Conservation (phyloP, 1,284 basidiomycete species). For the Fistulinella cinereoalba region DNA sequence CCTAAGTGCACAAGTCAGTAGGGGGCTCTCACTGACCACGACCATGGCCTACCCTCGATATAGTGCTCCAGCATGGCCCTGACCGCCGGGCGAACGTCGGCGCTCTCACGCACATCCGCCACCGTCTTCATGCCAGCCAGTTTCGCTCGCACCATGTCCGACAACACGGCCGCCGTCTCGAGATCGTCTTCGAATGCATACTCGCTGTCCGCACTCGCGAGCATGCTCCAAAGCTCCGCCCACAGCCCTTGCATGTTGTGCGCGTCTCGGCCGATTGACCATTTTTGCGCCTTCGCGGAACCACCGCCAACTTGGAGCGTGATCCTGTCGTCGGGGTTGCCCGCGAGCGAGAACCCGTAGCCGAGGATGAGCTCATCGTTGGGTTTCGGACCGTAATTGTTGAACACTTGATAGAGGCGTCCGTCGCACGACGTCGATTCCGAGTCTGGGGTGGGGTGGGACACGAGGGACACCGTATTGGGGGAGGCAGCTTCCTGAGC, state of each 20-base stretch:
- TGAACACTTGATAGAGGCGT: conserved; percentile 62
- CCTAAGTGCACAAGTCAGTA: conserved; percentile 27
- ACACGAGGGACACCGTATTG: conserved; percentile 39
- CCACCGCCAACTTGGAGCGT: conserved; percentile 68
- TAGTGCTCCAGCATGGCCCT: conserved; percentile 56
- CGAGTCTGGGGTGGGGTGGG: conserved; percentile 4
- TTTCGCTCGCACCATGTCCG: conserved; percentile 60
- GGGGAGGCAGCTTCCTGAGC: neutral
- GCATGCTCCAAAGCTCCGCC: conserved; percentile 48
- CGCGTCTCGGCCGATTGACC: conserved; percentile 62
- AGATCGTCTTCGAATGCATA: conserved; percentile 54
- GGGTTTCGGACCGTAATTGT: conserved; percentile 85
- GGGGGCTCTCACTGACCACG: neutral
- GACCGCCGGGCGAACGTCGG: conserved; percentile 48
- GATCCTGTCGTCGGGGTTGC: conserved; percentile 83
- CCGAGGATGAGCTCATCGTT: conserved; percentile 86
- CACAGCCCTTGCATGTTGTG: conserved; percentile 58
- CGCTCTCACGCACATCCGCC: conserved; percentile 15
- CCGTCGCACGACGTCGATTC: conserved; percentile 32
- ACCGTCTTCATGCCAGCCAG: conserved; percentile 49
- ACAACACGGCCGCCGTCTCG: conserved; percentile 61
- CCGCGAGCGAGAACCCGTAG: conserved; percentile 78
- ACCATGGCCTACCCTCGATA: conserved; percentile 49
- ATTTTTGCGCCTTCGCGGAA: conserved; percentile 39
- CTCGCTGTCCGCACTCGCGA: conserved; percentile 40